Percentiles rank a stretch among this genome's conserved stretches.
These are phyloP conservation scores for Nakazawaea anatomiae DNA, from an alignment of 805 yeast species.

Conservation along the genomic window DNA sequence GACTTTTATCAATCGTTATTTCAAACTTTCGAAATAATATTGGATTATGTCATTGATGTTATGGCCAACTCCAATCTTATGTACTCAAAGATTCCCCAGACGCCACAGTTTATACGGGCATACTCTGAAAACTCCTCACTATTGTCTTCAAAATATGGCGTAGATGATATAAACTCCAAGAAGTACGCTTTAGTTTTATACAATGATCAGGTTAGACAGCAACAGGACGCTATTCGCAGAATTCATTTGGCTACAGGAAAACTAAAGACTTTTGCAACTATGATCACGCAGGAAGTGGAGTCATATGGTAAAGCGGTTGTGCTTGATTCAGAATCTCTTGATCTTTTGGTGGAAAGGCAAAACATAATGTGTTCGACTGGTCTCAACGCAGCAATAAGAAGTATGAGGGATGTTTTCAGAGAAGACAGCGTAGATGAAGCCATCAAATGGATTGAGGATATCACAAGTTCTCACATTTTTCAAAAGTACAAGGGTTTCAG, in stretches of 20 bases:
- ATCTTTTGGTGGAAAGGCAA: slow-evolving; percentile 47
- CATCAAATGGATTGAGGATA: slow-evolving; percentile 55
- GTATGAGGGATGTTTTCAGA: slow-evolving; percentile 63
- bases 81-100: slow-evolving; percentile 17
- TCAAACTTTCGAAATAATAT: slow-evolving; percentile 36
- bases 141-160: slow-evolving; percentile 30
- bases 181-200: slow-evolving; percentile 56
- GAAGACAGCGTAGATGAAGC: slow-evolving; percentile 79
- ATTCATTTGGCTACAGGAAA: slow-evolving; percentile 61
- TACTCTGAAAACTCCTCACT: slow-evolving; percentile 21
- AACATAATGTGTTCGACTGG: slow-evolving; percentile 57
- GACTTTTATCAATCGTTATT: slow-evolving; percentile 33
- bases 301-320: slow-evolving; percentile 65
- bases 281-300: slow-evolving; percentile 65
- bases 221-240: slow-evolving; percentile 64
- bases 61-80: slow-evolving; percentile 43
- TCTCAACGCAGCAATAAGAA: slow-evolving; percentile 57
- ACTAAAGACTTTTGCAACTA: slow-evolving; percentile 57
- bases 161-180: slow-evolving; percentile 35
- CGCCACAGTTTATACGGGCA: background rate
- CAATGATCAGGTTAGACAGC: slow-evolving; percentile 77
- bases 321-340: slow-evolving; percentile 46
- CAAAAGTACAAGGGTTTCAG: slow-evolving; percentile 42
- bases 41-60: slow-evolving; percentile 62
- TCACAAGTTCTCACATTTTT: slow-evolving; percentile 48